phyloP scores from a whole-genome alignment of 2,329 filamentous ascomycete species.

The Epichloe coenophiala region DNA sequence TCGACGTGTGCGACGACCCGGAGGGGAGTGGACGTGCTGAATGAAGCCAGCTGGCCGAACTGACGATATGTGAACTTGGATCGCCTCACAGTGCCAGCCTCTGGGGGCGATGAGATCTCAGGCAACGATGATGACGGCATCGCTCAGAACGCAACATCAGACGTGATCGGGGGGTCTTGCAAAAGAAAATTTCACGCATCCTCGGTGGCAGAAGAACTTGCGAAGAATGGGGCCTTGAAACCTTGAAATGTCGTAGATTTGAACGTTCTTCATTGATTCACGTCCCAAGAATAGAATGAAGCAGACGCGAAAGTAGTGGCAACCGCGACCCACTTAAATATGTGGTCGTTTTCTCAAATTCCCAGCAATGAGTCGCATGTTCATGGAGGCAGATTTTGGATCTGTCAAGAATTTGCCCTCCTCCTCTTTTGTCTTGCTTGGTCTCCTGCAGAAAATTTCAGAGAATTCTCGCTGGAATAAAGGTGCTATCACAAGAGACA shows the following conservation, averaged over 20 bases:
- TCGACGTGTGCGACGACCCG: constrained; percentile 86
- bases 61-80: constrained; percentile 82
- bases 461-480: background rate
- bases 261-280: background rate
- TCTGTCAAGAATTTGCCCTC: background rate
- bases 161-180: background rate
- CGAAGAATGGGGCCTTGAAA: background rate
- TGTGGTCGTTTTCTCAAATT: background rate
- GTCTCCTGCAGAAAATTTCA: background rate
- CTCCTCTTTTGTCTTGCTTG: background rate
- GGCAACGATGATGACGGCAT: constrained; percentile 4
- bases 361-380: background rate
- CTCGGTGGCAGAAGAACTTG: background rate
- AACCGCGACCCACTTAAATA: background rate
- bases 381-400: background rate
- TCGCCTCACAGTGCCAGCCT: constrained; percentile 17
- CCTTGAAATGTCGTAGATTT: background rate
- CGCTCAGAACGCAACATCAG: background rate
- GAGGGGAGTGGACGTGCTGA: constrained; percentile 59
- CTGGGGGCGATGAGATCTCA: constrained; percentile 15
- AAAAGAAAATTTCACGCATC: background rate
- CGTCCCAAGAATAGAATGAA: background rate
- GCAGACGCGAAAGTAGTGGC: background rate
- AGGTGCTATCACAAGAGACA: too few species aligned
- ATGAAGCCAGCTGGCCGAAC: constrained; percentile 60